These are phyloP conservation scores for Westerdykella aurantiaca DNA, from an alignment of 2,329 filamentous ascomycete genomes.

Conservation along the genomic window DNA sequence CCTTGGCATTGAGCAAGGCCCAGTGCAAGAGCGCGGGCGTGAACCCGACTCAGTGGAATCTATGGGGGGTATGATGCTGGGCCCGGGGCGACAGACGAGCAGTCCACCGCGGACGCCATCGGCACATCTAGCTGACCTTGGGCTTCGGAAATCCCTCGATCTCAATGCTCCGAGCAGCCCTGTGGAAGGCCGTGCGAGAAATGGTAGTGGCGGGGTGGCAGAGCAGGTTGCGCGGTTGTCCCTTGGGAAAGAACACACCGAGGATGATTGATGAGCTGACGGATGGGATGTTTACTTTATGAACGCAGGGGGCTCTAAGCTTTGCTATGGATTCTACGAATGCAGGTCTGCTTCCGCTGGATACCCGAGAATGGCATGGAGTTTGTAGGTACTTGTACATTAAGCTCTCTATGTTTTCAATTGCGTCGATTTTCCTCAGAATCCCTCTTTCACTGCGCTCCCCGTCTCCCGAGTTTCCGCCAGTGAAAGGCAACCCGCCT, in stretches of 20 bases:
- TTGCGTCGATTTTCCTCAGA: too few species aligned
- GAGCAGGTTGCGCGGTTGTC: conserved; percentile 32
- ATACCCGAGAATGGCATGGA: too few species aligned
- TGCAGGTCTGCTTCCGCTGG: too few species aligned
- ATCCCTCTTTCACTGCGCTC: too few species aligned
- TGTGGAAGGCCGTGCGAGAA: conserved; percentile 12
- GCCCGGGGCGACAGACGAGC: conserved; percentile 9
- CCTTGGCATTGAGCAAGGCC: conserved; percentile 22
- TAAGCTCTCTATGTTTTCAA: too few species aligned
- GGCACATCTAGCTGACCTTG: conserved; percentile 22
- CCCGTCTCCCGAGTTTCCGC: too few species aligned
- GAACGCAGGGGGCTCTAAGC: neutral
- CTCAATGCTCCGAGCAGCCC: conserved; percentile 14
- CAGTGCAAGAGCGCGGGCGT: conserved; percentile 4
- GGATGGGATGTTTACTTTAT: too few species aligned
- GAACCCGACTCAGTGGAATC: conserved; percentile 30
- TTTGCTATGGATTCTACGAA: neutral
- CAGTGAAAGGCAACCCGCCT: too few species aligned
- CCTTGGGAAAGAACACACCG: conserved; percentile 15
- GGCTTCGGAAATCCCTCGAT: conserved; percentile 31
- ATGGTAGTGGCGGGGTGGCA: conserved; percentile 21
- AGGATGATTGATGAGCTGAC: neutral
- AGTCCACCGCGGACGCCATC: conserved; percentile 21
- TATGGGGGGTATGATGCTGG: conserved; percentile 13
- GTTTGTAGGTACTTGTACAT: too few species aligned